These are phyloP conservation scores for Plicaturopsis crispa DNA, from an alignment of 768 basidiomycete genomes.

Conservation along the genomic window DNA sequence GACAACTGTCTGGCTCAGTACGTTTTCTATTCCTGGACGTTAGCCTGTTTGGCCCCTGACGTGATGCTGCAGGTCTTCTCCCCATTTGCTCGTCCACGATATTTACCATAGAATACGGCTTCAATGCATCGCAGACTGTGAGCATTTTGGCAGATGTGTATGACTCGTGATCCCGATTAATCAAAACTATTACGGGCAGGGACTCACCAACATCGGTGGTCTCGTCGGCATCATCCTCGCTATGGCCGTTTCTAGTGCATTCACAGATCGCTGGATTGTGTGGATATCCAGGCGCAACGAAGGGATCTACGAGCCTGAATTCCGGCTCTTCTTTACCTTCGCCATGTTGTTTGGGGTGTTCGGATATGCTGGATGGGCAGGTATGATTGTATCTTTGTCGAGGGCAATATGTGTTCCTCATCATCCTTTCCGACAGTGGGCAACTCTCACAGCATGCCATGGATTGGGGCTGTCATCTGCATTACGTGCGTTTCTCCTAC, in stretches of 20 bases:
- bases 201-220: constrained; percentile 34
- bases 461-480: constrained; percentile 38
- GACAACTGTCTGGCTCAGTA: constrained; percentile 39
- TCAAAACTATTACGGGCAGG: no score
- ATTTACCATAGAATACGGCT: constrained; percentile 35
- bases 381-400: constrained; percentile 8
- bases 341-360: constrained; percentile 36
- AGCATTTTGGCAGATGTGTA: no score
- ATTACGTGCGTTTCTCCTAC: no score
- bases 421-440: constrained; percentile 16
- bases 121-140: constrained; percentile 32
- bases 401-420: not conserved
- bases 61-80: constrained; percentile 23
- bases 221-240: constrained; percentile 34
- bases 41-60: not conserved
- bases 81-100: constrained; percentile 37
- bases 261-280: constrained; percentile 34
- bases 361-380: constrained; percentile 40
- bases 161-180: no score
- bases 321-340: constrained; percentile 31
- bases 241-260: constrained; percentile 26
- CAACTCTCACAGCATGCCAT: constrained; percentile 33
- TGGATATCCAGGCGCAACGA: constrained; percentile 35
- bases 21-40: no score
- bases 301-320: constrained; percentile 41